Base-by-base conservation (phyloP, 2,329 filamentous ascomycete species). In the Bipolaris gigantea region DNA sequence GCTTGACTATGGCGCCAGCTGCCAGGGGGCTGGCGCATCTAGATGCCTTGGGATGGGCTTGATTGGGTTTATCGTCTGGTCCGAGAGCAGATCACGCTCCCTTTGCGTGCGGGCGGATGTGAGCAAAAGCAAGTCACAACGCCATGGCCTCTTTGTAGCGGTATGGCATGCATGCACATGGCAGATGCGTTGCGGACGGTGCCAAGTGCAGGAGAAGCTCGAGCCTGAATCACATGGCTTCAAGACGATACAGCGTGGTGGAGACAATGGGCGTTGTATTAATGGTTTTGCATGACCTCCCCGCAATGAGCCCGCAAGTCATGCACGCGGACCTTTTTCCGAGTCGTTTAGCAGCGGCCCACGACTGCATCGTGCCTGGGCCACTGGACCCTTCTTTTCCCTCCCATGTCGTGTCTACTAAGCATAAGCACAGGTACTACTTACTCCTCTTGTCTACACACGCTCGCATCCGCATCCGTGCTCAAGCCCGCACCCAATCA, bases 141-240 rank as follows among this genome's bases (percentile, higher is more conserved):
- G 64, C 65, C 63, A 69, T 64, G 50, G 35, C 33, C 51, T 58
- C 6, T 38, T 49, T 41, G 18, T 21, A 16, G 44, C 27, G n/a
- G n/a, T n/a, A n/a, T n/a, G n/a, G n/a, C n/a, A n/a, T n/a, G n/a
- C 34, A 30, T 16, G 32, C 27, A 42, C 52, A 47, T 47, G 46
- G 44, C 46, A 50, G 44, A 8, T 15, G 46, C 19, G 19, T 32
- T 38, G 41, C 36, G 16, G 35, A 25, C 27, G 52, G 52, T 34
- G 30, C n/a, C n/a, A n/a, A n/a, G n/a, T n/a, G 48, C 10, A 10
- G 38, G 36, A 47, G 52, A 38, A 38, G 55, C 54, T 44, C 39
- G 19, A 41, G 46, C 50, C 50, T 45, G 36, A 34, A 56, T 61
- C 60, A 68, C 65, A 70, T 64, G 64, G 64, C 66, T 62, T 53